A percentile compares a stretch with the other conserved stretches of the same genome.
phyloP scores from a whole-genome alignment of 306 rosid species.

The Begonia loranthoides region DNA sequence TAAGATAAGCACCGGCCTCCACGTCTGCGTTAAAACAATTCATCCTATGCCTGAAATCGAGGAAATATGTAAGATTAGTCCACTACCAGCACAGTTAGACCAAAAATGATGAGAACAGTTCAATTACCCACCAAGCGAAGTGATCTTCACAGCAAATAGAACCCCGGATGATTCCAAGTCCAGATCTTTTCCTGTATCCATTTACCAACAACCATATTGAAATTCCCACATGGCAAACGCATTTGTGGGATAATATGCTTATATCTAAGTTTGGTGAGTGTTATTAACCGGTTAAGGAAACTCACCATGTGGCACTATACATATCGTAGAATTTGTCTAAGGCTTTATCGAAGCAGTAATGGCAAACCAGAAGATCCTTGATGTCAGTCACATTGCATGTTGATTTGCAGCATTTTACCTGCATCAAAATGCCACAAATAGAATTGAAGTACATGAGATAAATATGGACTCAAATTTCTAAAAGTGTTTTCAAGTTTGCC shows the following conservation, averaged over 20 bases:
- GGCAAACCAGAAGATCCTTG: slow-evolving; percentile 70
- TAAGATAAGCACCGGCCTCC: slow-evolving; percentile 50
- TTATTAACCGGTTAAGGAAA: not conserved
- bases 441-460: slow-evolving; percentile 2
- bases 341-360: slow-evolving; percentile 72
- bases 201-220: too few relatives aligned
- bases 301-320: slow-evolving; percentile 81
- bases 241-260: not conserved
- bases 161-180: slow-evolving; percentile 54
- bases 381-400: slow-evolving; percentile 69
- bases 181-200: slow-evolving; percentile 56
- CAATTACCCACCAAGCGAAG: slow-evolving; percentile 38
- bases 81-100: slow-evolving; percentile 1
- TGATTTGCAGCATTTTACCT: slow-evolving; percentile 88
- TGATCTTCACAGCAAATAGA: slow-evolving; percentile 91
- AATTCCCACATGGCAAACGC: too few relatives aligned
- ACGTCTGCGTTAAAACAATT: slow-evolving; percentile 59
- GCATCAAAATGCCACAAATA: slow-evolving; percentile 10
- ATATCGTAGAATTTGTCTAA: slow-evolving; percentile 81
- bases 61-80: slow-evolving; percentile 6
- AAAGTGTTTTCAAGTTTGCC: not conserved
- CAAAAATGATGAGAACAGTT: not conserved
- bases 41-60: slow-evolving; percentile 71
- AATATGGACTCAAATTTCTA: not conserved
- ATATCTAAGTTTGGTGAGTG: not conserved